Evolutionary conservation across 2,329 filamentous ascomycete species (phyloP).

Genomic region (Botrytis cinerea): DNA sequence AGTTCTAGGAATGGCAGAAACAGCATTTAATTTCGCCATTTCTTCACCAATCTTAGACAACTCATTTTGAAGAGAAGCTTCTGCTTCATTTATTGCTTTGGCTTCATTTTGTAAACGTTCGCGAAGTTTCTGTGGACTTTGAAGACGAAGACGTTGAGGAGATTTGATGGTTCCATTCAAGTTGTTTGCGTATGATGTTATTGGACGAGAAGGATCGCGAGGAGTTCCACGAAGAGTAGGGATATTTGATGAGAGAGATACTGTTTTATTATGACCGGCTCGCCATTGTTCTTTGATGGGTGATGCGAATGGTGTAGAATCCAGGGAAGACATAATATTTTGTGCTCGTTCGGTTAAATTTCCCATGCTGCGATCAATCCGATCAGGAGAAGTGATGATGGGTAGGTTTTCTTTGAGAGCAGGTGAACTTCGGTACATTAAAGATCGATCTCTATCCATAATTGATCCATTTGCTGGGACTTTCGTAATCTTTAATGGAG

Average conservation of each 20-base stretch:
- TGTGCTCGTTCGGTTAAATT: conserved; percentile 39
- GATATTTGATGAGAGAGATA: conserved; percentile 41
- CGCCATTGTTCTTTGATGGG: conserved; percentile 38
- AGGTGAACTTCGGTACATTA: conserved; percentile 34
- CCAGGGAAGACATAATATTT: conserved; percentile 38
- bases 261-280: conserved; percentile 34
- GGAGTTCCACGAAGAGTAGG: conserved; percentile 36
- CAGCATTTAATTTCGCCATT: conserved; percentile 60
- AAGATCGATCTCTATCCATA: conserved; percentile 34
- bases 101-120: conserved; percentile 85
- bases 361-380: conserved; percentile 28
- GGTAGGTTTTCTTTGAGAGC: conserved; percentile 38
- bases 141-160: conserved; percentile 59
- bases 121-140: conserved; percentile 73
- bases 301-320: conserved; percentile 28
- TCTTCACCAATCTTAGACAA: conserved; percentile 80
- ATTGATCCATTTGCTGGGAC: conserved; percentile 37
- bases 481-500: conserved; percentile 32
- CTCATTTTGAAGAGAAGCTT: conserved; percentile 71
- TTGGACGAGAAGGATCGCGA: conserved; percentile 32
- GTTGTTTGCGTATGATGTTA: conserved; percentile 28
- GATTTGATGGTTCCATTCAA: conserved; percentile 27
- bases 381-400: conserved; percentile 22
- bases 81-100: conserved; percentile 68
- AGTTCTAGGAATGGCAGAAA: conserved; percentile 41